Percentiles rank a stretch among this genome's conserved stretches.
phyloP scores from a whole-genome alignment of 2,329 filamentous ascomycete species.

The Neopestalotiopsis rosae region DNA sequence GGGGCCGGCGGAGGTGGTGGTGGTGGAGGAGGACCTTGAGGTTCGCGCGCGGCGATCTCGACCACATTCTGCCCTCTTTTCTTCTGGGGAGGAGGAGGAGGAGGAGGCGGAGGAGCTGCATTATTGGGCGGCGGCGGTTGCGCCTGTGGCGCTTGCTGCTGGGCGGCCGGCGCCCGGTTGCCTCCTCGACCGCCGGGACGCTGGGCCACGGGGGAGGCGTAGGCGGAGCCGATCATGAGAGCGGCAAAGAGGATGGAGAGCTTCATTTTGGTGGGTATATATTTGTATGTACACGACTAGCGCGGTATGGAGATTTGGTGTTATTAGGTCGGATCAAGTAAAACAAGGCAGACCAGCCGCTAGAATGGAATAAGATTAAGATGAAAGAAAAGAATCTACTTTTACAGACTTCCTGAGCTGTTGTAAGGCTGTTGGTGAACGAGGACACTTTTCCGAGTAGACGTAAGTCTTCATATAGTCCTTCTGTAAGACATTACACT shows the following conservation, averaged over 20 bases:
- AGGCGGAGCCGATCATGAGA: conserved; percentile 20
- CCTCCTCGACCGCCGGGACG: background rate
- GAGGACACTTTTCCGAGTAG: background rate
- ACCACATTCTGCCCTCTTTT: background rate
- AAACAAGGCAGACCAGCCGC: background rate
- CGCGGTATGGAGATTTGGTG: background rate
- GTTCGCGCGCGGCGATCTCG: background rate
- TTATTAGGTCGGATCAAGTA: background rate
- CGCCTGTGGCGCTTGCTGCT: background rate
- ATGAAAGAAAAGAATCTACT: background rate
- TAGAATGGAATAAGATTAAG: background rate
- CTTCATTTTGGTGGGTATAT: conserved; percentile 20
- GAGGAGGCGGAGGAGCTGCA: background rate
- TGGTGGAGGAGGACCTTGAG: background rate
- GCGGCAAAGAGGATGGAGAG: conserved; percentile 19
- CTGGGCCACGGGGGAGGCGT: conserved; percentile 16
- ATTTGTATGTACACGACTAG: background rate
- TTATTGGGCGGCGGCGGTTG: background rate
- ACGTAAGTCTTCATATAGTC: background rate
- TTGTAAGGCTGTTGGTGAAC: background rate
- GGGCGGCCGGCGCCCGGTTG: background rate
- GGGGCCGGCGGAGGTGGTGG: background rate
- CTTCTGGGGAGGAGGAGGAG: background rate
- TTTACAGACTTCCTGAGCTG: background rate
- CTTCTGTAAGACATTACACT: background rate